phyloP scores from a whole-genome alignment of 1,284 basidiomycete species.

The Afroboletus lepidellus region DNA sequence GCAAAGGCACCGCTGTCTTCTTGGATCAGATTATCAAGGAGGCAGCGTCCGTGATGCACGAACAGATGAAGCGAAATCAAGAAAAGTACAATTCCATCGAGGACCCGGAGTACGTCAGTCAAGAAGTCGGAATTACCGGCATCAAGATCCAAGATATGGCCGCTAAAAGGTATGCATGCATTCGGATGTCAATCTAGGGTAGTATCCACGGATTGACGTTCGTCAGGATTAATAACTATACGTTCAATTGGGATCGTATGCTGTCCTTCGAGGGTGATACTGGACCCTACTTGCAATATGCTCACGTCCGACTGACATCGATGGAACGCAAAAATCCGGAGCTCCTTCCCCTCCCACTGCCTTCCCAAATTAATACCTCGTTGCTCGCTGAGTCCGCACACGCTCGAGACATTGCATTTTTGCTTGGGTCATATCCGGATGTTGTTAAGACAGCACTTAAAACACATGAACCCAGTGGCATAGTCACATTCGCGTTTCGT shows the following conservation, averaged over 20 bases:
- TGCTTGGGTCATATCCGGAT: slow-evolving; percentile 89
- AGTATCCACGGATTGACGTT: neutral
- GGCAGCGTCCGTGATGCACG: slow-evolving; percentile 90
- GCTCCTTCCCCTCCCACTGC: slow-evolving; percentile 74
- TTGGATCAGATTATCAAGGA: slow-evolving; percentile 94
- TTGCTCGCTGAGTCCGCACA: slow-evolving; percentile 70
- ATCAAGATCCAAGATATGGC: slow-evolving; percentile 99
- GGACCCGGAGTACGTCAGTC: slow-evolving; percentile 80
- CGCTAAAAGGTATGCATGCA: slow-evolving; percentile 73
- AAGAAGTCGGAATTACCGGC: slow-evolving; percentile 91
- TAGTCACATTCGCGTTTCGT: slow-evolving; percentile 79
- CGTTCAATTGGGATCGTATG: slow-evolving; percentile 94
- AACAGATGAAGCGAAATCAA: slow-evolving; percentile 94
- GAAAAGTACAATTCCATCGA: slow-evolving; percentile 90
- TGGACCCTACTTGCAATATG: slow-evolving; percentile 94
- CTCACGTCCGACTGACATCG: slow-evolving; percentile 92
- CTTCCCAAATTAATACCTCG: slow-evolving; percentile 67
- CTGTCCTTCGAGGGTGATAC: slow-evolving; percentile 97
- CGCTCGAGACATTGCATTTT: slow-evolving; percentile 84
- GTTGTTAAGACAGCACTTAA: slow-evolving; percentile 83
- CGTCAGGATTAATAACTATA: slow-evolving; percentile 91
- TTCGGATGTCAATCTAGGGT: neutral
- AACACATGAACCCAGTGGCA: slow-evolving; percentile 87
- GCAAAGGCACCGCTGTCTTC: slow-evolving; percentile 96
- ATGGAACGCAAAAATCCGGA: slow-evolving; percentile 94